Evolutionary conservation across 768 basidiomycete genomes (phyloP), one percentile per base, ranked within the genome.

Genomic region (Boletus barrowsii): DNA sequence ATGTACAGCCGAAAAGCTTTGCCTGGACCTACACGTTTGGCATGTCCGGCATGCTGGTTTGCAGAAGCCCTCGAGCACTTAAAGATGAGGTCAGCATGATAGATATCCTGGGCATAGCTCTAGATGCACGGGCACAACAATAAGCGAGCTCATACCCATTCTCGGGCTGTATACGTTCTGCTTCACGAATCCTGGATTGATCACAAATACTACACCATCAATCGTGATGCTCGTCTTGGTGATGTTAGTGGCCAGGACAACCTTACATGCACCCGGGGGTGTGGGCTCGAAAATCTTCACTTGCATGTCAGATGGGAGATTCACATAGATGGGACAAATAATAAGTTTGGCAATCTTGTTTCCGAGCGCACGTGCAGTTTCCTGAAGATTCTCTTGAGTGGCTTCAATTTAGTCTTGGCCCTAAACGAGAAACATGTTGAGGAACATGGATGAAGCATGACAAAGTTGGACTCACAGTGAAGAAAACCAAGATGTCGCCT

Each of bases 181-280:
- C 76, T 99, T 99, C 62, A 98, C 96, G 65, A 98, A 98, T 13
- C 97, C 97, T 3, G 97, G 97, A 69, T 99, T 97, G 60, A 99
- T 98, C 39, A 99, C 97, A 69, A 97, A 99, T 3, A 98, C 96
- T 7, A 99, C 97, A 29, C 97, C 97, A 51, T 98, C 97, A 61
- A 99, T 99, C 9, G 97, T 99, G 68, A 99, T 99, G 7, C 93
- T 95, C 5, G 97, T 99, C 73, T 99, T 97, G n/a, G 97, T 97
- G 59, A 99, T 98, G 67, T 99, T 99, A 20, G 97, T 99, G 4
- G 97, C 97, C 29, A 99, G 78, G 18, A 99, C 97, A 44, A 99
- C 95, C 74, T 99, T 99, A 53, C 97, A 80, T 26, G 97, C 92
- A 18, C 94, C 94, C 50, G 91, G 89, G 1, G 96, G 97, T 5